Evolutionary conservation across 352 stramenopile genomes (phyloP), one percentile per base, ranked within the genome.

Genomic region (Globisporangium emineosum): DNA sequence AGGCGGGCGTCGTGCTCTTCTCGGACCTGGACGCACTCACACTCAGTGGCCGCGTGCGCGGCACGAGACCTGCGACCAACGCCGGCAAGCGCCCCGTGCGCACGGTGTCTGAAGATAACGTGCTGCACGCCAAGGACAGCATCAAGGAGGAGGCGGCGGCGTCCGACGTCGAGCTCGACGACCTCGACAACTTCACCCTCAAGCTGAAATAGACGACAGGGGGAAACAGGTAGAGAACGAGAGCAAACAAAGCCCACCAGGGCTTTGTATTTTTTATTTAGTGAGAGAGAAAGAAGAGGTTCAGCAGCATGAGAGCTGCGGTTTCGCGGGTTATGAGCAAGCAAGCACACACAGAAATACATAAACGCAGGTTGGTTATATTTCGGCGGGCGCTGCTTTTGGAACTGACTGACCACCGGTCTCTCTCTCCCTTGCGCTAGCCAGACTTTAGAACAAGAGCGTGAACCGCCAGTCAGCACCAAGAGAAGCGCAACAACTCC

Each of bases 141-240:
- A 27, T 47, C 32, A 40, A 77, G 27, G 76, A 89, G 15, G 64
- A 74, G 32, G n/a, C 52, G 32, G n/a, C 52, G 30, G 29, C 29
- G 29, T 32, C 29, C 2, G 21, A 10, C 9, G 80, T 90, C 62
- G 52, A 58, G 19, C 15, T 35, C 3, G 80, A 91, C 64, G 83
- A 91, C 57, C 67, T 93, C 57, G 83, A 78, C 45, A 89, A 90
- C 66, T 93, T 93, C 64, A 93, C 74, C 23, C 78, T 93, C 51
- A 74, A 86, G 69, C 64, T 92, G 21, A 53, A 64, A 37, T 78
- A 66, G 50, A 10, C 15, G 13, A 9, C 15, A 43, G 10, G 5
- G 42, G 15, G 8, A 51, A n/a, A 23, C 12, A 17, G 8, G 12
- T 10, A 35, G 25, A 55, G 12, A 54, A 12, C 35, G 40, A 47